Conservation (phyloP, 495 filamentous ascomycete genomes). For the Penicillium turbatum region DNA sequence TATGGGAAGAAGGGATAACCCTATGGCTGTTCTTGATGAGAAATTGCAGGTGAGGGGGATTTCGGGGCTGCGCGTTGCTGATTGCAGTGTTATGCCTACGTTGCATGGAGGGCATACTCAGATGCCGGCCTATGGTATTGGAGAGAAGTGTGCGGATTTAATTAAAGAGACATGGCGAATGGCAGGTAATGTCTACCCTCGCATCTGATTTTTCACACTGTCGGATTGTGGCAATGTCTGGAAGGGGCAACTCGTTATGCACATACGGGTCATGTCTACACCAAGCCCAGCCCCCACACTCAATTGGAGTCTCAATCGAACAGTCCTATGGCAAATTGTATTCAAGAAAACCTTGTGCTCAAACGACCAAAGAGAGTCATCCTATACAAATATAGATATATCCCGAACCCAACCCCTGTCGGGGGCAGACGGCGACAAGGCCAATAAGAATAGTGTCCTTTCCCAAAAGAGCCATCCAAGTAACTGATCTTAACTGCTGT, state of each 20-base stretch:
- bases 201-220: conserved; percentile 8
- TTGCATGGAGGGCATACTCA: conserved; percentile 54
- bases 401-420: neutral
- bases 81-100: conserved; percentile 54
- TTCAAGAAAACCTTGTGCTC: neutral
- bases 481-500: neutral
- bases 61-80: conserved; percentile 49
- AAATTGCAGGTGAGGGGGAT: conserved; percentile 51
- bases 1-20: conserved; percentile 46
- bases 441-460: neutral
- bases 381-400: neutral
- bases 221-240: neutral
- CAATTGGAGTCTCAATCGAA: neutral
- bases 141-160: conserved; percentile 55
- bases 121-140: conserved; percentile 57
- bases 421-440: neutral
- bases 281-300: neutral
- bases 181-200: conserved; percentile 19
- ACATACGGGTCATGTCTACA: no score
- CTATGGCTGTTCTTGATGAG: conserved; percentile 51
- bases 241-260: neutral
- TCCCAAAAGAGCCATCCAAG: neutral
- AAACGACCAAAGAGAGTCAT: neutral
- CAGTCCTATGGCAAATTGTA: neutral
- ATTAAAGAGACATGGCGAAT: conserved; percentile 45